Evolutionary conservation across 768 basidiomycete genomes (phyloP).

Genomic region (Mycena pura): DNA sequence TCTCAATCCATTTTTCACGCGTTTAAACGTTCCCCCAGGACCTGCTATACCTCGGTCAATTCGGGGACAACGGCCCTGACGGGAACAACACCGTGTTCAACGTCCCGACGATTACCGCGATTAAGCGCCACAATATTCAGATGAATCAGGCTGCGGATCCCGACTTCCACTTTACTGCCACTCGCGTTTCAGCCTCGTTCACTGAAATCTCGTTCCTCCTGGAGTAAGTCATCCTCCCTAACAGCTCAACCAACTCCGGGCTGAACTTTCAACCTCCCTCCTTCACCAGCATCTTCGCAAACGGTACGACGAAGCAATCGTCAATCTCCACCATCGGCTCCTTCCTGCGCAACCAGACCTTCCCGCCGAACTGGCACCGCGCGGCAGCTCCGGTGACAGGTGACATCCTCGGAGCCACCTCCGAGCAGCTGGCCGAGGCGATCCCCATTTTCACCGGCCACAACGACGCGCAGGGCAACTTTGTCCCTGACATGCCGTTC

Average conservation of each 20-base stretch:
- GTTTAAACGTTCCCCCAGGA: not conserved
- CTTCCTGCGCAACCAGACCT: constrained; percentile 21
- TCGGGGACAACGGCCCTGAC: constrained; percentile 17
- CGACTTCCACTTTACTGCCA: not conserved
- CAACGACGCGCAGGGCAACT: constrained; percentile 9
- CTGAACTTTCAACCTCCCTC: not conserved
- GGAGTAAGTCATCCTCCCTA: not conserved
- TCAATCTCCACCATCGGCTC: constrained; percentile 11
- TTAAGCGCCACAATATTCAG: constrained; percentile 5
- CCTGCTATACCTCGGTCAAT: constrained; percentile 12
- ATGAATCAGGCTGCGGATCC: constrained; percentile 14
- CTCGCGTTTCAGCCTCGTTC: constrained; percentile 8
- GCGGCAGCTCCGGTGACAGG: constrained; percentile 5
- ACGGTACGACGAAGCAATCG: constrained; percentile 21
- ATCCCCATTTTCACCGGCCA: constrained; percentile 3
- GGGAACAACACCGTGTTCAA: constrained; percentile 21
- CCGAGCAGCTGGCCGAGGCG: too few relatives aligned
- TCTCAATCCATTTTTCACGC: not conserved
- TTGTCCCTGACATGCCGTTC: constrained; percentile 7
- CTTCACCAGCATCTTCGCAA: constrained; percentile 13
- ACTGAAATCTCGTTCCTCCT: not conserved
- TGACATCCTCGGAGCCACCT: not conserved
- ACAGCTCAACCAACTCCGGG: not conserved
- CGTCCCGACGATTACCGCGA: constrained; percentile 5
- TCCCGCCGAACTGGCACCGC: constrained; percentile 19